Percentiles rank a stretch among this genome's conserved stretches.
These are phyloP conservation scores for Xylaria acuta DNA, from an alignment of 495 filamentous ascomycete genomes.

Conservation along the genomic window DNA sequence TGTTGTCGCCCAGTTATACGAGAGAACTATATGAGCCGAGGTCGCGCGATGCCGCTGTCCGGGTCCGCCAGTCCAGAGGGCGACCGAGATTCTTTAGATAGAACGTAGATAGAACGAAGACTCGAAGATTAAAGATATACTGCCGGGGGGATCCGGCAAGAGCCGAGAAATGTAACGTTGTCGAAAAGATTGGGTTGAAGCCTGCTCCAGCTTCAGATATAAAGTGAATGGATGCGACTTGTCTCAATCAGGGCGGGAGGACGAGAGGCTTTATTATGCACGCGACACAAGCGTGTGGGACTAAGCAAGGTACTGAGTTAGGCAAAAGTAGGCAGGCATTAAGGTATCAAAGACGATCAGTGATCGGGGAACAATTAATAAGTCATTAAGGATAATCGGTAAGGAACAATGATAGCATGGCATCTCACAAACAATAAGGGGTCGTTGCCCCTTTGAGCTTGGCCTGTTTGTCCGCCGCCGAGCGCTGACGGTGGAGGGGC, in stretches of 20 bases:
- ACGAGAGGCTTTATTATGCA: conserved; percentile 19
- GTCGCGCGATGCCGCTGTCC: neutral
- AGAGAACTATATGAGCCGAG: neutral
- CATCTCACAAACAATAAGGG: conserved; percentile 25
- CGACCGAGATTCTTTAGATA: neutral
- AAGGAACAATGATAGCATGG: conserved; percentile 16
- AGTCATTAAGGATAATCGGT: neutral
- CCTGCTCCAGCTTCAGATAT: conserved; percentile 35
- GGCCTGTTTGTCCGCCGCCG: conserved; percentile 9
- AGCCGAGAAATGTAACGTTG: conserved; percentile 15
- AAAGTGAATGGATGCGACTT: conserved; percentile 27
- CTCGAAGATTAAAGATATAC: neutral
- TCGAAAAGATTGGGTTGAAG: conserved; percentile 24
- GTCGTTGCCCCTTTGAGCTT: conserved; percentile 28
- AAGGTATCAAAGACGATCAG: conserved; percentile 11
- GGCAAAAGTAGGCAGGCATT: conserved; percentile 16
- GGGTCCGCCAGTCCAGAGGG: neutral
- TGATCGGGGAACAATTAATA: conserved; percentile 19
- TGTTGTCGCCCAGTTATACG: conserved; percentile 23
- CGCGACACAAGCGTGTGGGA: neutral
- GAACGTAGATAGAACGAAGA: neutral
- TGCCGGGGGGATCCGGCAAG: conserved; percentile 7
- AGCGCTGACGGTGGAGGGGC: neutral
- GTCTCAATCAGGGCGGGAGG: conserved; percentile 8
- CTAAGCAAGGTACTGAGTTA: conserved; percentile 14